Conservation (phyloP, 73 alveolate species). For the Loxodes magnus region DNA sequence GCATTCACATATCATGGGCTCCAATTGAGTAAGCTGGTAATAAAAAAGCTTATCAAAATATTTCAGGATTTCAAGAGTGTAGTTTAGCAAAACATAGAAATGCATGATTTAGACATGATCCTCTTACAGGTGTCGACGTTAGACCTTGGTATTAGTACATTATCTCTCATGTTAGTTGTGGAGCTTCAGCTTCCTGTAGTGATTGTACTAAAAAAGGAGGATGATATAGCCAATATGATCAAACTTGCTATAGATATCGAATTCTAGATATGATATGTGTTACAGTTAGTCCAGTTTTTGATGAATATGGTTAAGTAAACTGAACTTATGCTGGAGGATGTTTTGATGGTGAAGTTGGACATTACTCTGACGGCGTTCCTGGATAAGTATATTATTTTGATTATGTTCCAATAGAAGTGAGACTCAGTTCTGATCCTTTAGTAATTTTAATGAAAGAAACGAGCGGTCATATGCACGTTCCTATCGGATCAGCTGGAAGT, state of each 20-base stretch:
- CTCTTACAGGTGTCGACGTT: neutral
- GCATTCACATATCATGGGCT: neutral
- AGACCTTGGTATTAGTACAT: neutral
- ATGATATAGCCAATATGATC: neutral
- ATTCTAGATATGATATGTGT: neutral
- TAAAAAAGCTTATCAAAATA: neutral
- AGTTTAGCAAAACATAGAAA: neutral
- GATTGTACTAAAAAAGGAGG: neutral
- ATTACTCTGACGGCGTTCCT: neutral
- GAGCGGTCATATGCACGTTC: too few relatives aligned
- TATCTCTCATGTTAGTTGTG: too few relatives aligned
- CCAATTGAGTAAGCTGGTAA: neutral
- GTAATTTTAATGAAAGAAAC: neutral
- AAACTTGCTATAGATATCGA: neutral
- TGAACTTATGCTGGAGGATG: conserved; percentile 3
- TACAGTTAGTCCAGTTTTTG: neutral
- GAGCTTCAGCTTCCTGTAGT: neutral
- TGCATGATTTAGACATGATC: neutral
- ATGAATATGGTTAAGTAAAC: neutral
- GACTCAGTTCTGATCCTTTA: neutral
- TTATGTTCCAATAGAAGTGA: neutral
- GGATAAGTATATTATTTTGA: conserved; percentile 2
- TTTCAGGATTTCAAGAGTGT: neutral
- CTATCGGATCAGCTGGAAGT: too few relatives aligned
- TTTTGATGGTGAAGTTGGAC: neutral